These are phyloP conservation scores for Aphanocladium album DNA, from an alignment of 2,329 filamentous ascomycete species.

Conservation along the genomic window DNA sequence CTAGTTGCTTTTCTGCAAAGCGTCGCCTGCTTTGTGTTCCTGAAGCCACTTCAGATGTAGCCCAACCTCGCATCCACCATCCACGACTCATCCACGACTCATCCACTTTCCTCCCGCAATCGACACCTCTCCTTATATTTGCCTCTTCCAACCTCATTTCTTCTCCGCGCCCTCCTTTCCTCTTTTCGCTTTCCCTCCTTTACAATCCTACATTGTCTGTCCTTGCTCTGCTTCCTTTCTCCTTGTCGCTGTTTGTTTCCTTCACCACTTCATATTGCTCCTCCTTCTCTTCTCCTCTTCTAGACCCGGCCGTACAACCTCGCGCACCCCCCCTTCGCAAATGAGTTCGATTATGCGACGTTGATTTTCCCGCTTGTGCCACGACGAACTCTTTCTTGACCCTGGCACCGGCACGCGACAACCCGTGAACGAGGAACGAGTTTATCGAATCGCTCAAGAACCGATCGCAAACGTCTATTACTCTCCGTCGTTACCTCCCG, in stretches of 20 bases:
- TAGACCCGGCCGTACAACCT: no score
- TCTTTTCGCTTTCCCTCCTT: background rate
- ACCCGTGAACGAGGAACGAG: background rate
- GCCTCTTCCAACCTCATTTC: background rate
- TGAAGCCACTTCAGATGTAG: background rate
- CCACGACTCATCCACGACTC: background rate
- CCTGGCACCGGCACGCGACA: background rate
- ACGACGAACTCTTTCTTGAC: background rate
- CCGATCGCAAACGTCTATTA: background rate
- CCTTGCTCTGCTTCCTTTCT: background rate
- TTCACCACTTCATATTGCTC: background rate
- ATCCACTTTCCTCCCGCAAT: background rate
- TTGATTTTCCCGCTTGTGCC: slow-evolving; percentile 1
- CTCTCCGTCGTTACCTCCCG: background rate
- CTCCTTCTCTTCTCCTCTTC: background rate
- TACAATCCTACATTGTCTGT: background rate
- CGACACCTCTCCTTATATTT: background rate
- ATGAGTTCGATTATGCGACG: slow-evolving; percentile 5
- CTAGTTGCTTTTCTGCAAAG: background rate
- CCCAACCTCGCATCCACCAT: background rate
- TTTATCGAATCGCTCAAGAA: background rate
- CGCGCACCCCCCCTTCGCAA: background rate
- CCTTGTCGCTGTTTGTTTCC: background rate
- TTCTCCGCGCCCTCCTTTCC: background rate
- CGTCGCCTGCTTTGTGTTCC: background rate